These are phyloP conservation scores for Phlyctochytrium arcticum DNA, from an alignment of 192 early-diverging fungal species.

Conservation along the genomic window DNA sequence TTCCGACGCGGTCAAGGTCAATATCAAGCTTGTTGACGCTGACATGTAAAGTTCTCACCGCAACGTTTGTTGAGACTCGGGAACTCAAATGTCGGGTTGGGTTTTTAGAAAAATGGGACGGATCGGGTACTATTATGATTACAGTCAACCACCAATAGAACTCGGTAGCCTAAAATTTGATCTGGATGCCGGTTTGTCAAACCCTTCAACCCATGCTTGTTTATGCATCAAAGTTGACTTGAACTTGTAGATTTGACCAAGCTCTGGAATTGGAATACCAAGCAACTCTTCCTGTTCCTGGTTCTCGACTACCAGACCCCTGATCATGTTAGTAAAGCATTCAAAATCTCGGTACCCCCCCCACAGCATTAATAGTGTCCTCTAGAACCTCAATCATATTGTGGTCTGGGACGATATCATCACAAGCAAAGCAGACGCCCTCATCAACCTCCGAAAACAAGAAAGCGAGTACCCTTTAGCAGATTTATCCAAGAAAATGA, in stretches of 20 bases:
- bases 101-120: slow-evolving; percentile 27
- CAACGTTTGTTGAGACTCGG: too few relatives aligned
- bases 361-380: neutral
- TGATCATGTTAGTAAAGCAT: slow-evolving; percentile 50
- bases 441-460: slow-evolving; percentile 51
- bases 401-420: slow-evolving; percentile 85
- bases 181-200: slow-evolving; percentile 64
- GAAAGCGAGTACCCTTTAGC: slow-evolving; percentile 66
- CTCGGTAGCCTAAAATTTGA: slow-evolving; percentile 62
- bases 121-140: slow-evolving; percentile 33
- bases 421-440: slow-evolving; percentile 58
- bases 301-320: slow-evolving; percentile 73
- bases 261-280: slow-evolving; percentile 88
- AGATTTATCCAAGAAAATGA: too few relatives aligned
- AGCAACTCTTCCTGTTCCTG: slow-evolving; percentile 77
- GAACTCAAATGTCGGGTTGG: neutral
- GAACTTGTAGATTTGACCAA: slow-evolving; percentile 59
- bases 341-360: neutral
- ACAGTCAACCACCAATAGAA: slow-evolving; percentile 44
- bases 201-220: too few relatives aligned
- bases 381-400: slow-evolving; percentile 58
- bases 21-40: too few relatives aligned
- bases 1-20: slow-evolving; percentile 22
- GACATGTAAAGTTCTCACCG: too few relatives aligned
- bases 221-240: too few relatives aligned